Evolutionary conservation across 768 basidiomycete species (phyloP), one percentile per base, ranked within the genome.

Genomic region (Solioccasus polychromus): DNA sequence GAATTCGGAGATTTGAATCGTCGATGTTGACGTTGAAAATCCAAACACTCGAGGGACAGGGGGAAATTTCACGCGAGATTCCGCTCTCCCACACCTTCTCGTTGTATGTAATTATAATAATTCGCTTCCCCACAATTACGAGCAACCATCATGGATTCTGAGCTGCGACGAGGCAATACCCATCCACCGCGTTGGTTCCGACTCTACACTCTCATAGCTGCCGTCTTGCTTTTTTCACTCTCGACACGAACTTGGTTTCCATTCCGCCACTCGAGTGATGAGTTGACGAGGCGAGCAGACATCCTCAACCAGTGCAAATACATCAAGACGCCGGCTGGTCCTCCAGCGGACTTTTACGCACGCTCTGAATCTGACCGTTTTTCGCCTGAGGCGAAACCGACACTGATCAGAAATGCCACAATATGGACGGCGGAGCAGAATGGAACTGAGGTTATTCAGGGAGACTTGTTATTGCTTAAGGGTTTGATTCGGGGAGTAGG

Each of bases 351-450:
- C 45, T 86, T 84, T 47, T 57, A 72, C 48, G 40, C 59, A 12
- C 76, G 86, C 6, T 62, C 64, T 5, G 60, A 68, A 36, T 88
- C 85, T 8, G 87, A 89, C 61, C 74, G 88, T 4, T 88, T 79
- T 54, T 80, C 71, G 8, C 68, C 68, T 2, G 85, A 82, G 3
- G 86, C 88, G 3, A 71, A 70, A 39, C 71, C 88, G 2, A 71
- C 79, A 5, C 70, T 87, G 39, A 75, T 93, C 44, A 76, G 72
- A 61, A 87, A 91, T 51, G 91, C 83, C 20, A 88, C 72, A 23
- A 76, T 95, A 51, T 94, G 92, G 92, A 93, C 90, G 1, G 89
- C 90, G 8, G 61, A 65, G 19, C 59, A 79, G 22, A 80, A 85
- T 34, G 90, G 90, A 1, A 79, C 79, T 2, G 71, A 85, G 48